Conservation (phyloP, 1,284 basidiomycete species). For the Schizophyllum amplum region DNA sequence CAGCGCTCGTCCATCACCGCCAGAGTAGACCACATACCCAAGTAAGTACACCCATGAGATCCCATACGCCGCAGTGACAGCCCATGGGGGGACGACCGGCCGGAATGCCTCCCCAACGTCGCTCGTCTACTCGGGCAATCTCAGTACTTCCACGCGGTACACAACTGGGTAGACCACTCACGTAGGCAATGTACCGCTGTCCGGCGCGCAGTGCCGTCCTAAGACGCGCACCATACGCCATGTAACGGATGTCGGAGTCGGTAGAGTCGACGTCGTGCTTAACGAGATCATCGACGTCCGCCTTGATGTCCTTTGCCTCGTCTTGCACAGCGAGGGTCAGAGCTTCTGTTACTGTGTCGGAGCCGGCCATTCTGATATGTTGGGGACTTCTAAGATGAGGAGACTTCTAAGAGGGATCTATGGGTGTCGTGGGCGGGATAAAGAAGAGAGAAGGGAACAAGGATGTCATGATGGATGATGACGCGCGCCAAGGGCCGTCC, state of each 20-base stretch:
- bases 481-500: too few relatives aligned
- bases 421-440: too few relatives aligned
- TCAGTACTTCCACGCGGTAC: slow-evolving; percentile 12
- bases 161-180: slow-evolving; percentile 28
- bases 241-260: slow-evolving; percentile 56
- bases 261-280: slow-evolving; percentile 55
- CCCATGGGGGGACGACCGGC: slow-evolving; percentile 71
- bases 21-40: slow-evolving; percentile 33
- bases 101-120: slow-evolving; percentile 92
- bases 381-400: too few relatives aligned
- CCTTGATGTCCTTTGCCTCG: not conserved
- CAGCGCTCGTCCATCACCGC: slow-evolving; percentile 2
- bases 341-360: not conserved
- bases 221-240: slow-evolving; percentile 75
- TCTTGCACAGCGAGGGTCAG: not conserved
- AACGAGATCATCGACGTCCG: slow-evolving; percentile 45
- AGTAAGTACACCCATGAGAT: slow-evolving; percentile 78
- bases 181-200: slow-evolving; percentile 78
- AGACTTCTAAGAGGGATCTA: too few relatives aligned
- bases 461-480: too few relatives aligned
- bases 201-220: slow-evolving; percentile 70
- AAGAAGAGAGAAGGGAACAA: too few relatives aligned
- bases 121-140: slow-evolving; percentile 47
- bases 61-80: slow-evolving; percentile 82
- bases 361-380: not conserved